Evolutionary conservation across 805 yeast genomes (phyloP), one percentile per base, ranked within the genome.

Genomic region (Spathaspora girioi): DNA sequence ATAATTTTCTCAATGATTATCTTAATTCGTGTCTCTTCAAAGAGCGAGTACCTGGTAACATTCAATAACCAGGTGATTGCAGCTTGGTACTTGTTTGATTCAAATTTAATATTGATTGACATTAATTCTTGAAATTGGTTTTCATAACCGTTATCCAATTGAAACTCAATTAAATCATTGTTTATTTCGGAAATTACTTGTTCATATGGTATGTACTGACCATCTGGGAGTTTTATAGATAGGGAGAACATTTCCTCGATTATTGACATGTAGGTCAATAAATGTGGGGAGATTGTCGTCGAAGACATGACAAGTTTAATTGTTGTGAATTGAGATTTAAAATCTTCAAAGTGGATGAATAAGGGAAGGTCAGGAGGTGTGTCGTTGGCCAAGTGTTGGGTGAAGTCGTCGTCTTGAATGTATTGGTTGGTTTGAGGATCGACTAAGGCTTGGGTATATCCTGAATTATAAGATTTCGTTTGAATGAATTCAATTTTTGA

Each of bases 21-120:
- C 57, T 79, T 77, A 20, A 90, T 79, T 65, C 97, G 77, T 10
- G 81, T 76, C 55, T 81, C 83, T 51, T 91, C 97, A 65, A 88
- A 89, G 6, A 80, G 77, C 27, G 87, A 79, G 58, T 81, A 77
- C 65, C 81, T 84, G 59, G 91, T 68, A 17, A 87, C 76, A 52
- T 83, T 82, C 43, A 74, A 68, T 43, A 89, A 72, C 98, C 98
- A 94, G 20, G 82, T 79, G 40, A 92, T 82, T 0, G 93, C 90
- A 45, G 77, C 77, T 0, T 56, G 50, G 62, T 92, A 94, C 52
- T 90, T 83, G 8, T 71, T 74, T 9, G 75, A 72, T 57, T 79
- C 83, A 43, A 86, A 84, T 56, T 83, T 80, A 42, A 92, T 72
- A 50, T 75, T 80, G 10, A 91, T 73, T 51, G 79, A 74, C 38